Base-by-base conservation (phyloP, 495 filamentous ascomycete species). In the Neurospora cerealis region DNA sequence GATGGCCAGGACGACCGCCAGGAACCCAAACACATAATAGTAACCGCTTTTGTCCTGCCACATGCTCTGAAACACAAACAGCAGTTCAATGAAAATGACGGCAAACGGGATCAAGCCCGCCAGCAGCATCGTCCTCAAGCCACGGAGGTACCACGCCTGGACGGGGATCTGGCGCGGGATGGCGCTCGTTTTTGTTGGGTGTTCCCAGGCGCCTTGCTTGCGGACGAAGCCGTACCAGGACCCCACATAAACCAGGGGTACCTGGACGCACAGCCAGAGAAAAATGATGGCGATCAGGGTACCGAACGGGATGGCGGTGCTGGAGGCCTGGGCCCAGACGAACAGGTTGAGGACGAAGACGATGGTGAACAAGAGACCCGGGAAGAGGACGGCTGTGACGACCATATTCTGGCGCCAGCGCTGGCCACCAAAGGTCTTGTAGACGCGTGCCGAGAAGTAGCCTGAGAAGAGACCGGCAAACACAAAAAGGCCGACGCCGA, bases 21-120 rank as follows among this genome's bases (percentile, higher is more conserved):
- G 80, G 85, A 96, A 98, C 10, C 95, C 95, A 81, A 96, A 97
- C 46, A 98, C 90, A 81, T 98, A 98, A 80, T 97, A 97, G 78
- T 96, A 98, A 15, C 93, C 93, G 78, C 90, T 93, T 83, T 97
- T 97, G 78, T 97, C 94, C 79, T 93, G 92, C 93, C 94, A 97
- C 13, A 97, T 78, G 73, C 91, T 94, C 80, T 93, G 92, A 80
- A 98, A 98, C 39, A 98, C 90, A 83, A 96, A 98, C 38, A 97
- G 87, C 8, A 97, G 86, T 81, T 98, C 95, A 77, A 97, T 95
- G 79, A 97, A 98, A 74, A 98, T 91, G 24, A 98, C 93, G 4
- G 93, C 92, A 78, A 98, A 98, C 0, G 95, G 94, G 28, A 96
- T 88, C n/a, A 95, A 77, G 1, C 95, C 95, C 1, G 93, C 93